Base-by-base conservation (phyloP, 768 basidiomycete species). In the Leccinum uliginosum region DNA sequence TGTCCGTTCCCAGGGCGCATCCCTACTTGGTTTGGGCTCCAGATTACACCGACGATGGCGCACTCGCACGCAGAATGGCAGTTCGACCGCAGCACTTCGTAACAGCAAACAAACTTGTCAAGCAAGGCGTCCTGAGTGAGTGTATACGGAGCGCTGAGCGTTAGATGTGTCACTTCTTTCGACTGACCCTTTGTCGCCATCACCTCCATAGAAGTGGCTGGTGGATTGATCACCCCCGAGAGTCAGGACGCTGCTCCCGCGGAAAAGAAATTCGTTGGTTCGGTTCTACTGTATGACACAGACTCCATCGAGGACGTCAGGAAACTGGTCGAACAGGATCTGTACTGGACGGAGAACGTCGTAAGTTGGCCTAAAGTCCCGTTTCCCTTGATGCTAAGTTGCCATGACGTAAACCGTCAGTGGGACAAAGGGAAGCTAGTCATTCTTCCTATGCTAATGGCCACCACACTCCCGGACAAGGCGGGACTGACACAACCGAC, bases 201-300 rank as follows among this genome's bases (percentile, higher is more conserved):
- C 51, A 19, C 14, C 14, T 44, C 34, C 35, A 34, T 44, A 71
- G 85, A 80, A 51, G 63, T 86, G 43, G 86, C 78, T 4, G 86
- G 85, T 30, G 80, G 78, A 10, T 53, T 86, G 57, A 65, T 85
- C 35, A 82, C 79, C 2, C 84, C 85, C 3, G 85, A 85, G 59
- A 84, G 81, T 14, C 69, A 80, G 52, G 71, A 73, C 8, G 73
- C 74, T 7, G 75, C 77, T 0, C 71, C 69, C 14, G 74, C 74
- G 10, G 72, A 79, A 26, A 81, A 78, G 68, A 85, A 82, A 66
- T 76, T 87, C 71, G 70, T 84, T 40, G 85, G 83, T n/a, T 86
- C 83, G 0, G 69, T 77, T 55, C 72, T 86, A 45, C 73, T 87
- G 23, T 78, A 74, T 51, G 78, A 85, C 62, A 83, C 81, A 1